Percentiles rank a stretch among this genome's conserved stretches.
These are phyloP conservation scores for Hypoxylon sp. DNA, from an alignment of 2,329 filamentous ascomycete genomes.

Conservation along the genomic window DNA sequence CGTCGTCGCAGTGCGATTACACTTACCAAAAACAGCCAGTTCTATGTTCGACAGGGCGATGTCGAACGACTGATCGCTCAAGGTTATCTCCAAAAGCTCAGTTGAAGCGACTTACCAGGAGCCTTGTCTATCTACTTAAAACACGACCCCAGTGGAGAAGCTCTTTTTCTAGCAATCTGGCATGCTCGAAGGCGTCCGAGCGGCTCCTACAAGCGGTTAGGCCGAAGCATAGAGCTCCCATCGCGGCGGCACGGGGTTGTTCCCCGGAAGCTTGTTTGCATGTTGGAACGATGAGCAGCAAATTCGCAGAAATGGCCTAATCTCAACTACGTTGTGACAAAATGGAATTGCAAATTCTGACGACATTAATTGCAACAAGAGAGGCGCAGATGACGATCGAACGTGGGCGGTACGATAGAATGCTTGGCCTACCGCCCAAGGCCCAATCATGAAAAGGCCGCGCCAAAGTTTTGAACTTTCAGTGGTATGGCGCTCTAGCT, in stretches of 20 bases:
- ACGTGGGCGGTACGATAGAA: slow-evolving; percentile 22
- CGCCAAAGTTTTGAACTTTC: slow-evolving; percentile 28
- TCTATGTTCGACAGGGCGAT: slow-evolving; percentile 95
- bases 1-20: slow-evolving; percentile 79
- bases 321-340: slow-evolving; percentile 27
- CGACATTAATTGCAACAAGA: slow-evolving; percentile 40
- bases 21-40: slow-evolving; percentile 97
- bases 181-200: neutral
- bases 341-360: slow-evolving; percentile 41
- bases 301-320: slow-evolving; percentile 23
- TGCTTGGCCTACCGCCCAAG: slow-evolving; percentile 24
- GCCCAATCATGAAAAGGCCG: slow-evolving; percentile 24
- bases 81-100: slow-evolving; percentile 91
- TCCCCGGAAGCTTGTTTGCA: slow-evolving; percentile 36
- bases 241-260: slow-evolving; percentile 29
- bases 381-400: slow-evolving; percentile 29
- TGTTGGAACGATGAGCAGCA: slow-evolving; percentile 23
- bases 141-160: neutral
- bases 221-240: slow-evolving; percentile 13
- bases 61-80: slow-evolving; percentile 94
- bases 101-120: slow-evolving; percentile 62
- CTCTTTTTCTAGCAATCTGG: slow-evolving; percentile 1
- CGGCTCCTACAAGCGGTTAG: slow-evolving; percentile 20
- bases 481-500: slow-evolving; percentile 27
- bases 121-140: slow-evolving; percentile 8